Evolutionary conservation across 345 rosid genomes (phyloP).

Genomic region (Corymbia maculata): DNA sequence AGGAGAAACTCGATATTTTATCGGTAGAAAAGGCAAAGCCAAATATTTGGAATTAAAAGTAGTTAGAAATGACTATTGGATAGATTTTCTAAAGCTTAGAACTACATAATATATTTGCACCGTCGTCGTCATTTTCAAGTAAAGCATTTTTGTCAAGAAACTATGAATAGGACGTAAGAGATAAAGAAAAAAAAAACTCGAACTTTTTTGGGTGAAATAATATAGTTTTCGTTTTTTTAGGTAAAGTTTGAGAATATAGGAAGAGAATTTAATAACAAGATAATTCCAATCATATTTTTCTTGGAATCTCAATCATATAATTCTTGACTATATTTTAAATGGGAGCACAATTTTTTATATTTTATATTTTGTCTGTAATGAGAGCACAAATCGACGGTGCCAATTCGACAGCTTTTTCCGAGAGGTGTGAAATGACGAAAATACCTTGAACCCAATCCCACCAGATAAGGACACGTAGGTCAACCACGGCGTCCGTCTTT

Average conservation of each 20-base stretch:
- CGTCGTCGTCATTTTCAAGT: accelerated
- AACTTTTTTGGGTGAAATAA: neutral
- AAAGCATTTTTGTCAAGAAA: neutral
- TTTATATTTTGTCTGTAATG: neutral
- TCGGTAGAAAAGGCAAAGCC: too few relatives aligned
- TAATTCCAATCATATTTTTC: neutral
- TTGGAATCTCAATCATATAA: neutral
- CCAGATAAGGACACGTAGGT: neutral
- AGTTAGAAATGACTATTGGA: neutral
- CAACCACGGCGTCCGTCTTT: neutral
- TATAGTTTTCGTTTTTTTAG: neutral
- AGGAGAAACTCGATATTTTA: too few relatives aligned
- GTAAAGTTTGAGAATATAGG: neutral
- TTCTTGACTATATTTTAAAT: neutral
- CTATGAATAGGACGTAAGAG: too few relatives aligned
- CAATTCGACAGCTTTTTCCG: neutral
- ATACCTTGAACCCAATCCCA: neutral
- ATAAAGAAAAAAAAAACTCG: too few relatives aligned
- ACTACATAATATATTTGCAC: neutral
- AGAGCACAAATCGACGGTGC: neutral
- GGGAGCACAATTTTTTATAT: neutral
- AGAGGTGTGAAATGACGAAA: neutral
- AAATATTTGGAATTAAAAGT: neutral
- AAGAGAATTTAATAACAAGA: neutral
- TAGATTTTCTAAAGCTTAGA: neutral